Evolutionary conservation across 805 yeast genomes (phyloP), one percentile per base, ranked within the genome.

Genomic region (Yamadazyma scolyti): DNA sequence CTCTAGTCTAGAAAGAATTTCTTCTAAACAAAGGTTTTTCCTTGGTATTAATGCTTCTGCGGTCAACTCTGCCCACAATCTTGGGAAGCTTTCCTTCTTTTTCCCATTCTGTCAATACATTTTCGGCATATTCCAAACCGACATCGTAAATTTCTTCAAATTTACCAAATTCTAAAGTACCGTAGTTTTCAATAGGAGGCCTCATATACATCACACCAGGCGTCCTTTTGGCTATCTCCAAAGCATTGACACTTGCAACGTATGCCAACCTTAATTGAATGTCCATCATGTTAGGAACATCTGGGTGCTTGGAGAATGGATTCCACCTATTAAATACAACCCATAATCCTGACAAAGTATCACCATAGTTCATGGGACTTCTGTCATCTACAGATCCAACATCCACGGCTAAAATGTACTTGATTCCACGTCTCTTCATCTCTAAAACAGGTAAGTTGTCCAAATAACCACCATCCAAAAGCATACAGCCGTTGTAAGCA

Each of bases 371-470:
- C 89, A 86, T 77, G 4, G 93, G 90, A 0, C 95, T 79, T 30
- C 90, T 71, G 47, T 89, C 97, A 52, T 93, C 97, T 4, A 80
- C 83, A 1, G 96, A 83, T 0, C 98, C 98, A 22, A 90, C 98
- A 57, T 90, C 98, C 10, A 88, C 89, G 0, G 98, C 97, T 50
- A 93, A 77, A 11, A 90, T 78, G 23, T 81, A 73, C 34, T 79
- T 78, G 2, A 96, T 96, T 2, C 97, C 97, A 37, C 84, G 70
- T 23, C 78, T 73, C 53, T 82, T 81, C 97, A 90, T 93, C 52
- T 90, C 97, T 42, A 71, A 70, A 2, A 90, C 97, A 0, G 98
- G 94, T 34, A 90, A 64, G 52, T 90, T 90, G 52, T 90, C 97
- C 33, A 93, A 79, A 53, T 93, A 90, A 0, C 98, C 98, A 25